Evolutionary conservation across 2,329 filamentous ascomycete genomes (phyloP).

Genomic region (Zasmidium cellare): DNA sequence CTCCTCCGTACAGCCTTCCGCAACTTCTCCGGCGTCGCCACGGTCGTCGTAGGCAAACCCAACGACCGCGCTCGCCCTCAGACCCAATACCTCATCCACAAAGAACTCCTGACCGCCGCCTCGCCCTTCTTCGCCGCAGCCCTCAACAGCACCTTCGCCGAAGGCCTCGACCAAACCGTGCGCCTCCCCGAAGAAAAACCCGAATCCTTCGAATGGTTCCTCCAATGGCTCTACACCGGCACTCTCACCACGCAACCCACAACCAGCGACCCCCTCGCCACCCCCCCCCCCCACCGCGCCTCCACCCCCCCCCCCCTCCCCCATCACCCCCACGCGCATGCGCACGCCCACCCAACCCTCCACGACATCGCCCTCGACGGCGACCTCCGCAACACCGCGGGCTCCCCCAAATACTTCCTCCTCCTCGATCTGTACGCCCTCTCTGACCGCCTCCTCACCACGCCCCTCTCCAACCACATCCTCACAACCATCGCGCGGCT

Average conservation of each 20-base stretch:
- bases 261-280: constrained; percentile 6
- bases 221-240: constrained; percentile 53
- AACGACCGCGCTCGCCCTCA: constrained; percentile 26
- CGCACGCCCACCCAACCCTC: constrained; percentile 4
- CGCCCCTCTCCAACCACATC: constrained; percentile 46
- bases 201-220: constrained; percentile 51
- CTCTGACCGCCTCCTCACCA: constrained; percentile 49
- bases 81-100: constrained; percentile 49
- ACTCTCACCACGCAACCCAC: constrained; percentile 31
- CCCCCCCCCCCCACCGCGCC: constrained; percentile 1
- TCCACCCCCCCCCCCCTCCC: constrained; percentile 9
- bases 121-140: constrained; percentile 55
- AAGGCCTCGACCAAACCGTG: constrained; percentile 45
- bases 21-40: constrained; percentile 43
- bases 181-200: constrained; percentile 46
- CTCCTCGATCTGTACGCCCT: constrained; percentile 50
- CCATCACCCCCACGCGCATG: constrained; percentile 12
- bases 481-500: constrained; percentile 45
- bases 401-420: constrained; percentile 52
- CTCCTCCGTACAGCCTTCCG: constrained; percentile 39
- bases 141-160: constrained; percentile 48
- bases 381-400: constrained; percentile 45
- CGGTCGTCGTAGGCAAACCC: constrained; percentile 40
- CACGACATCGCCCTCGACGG: constrained; percentile 31
- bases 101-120: constrained; percentile 46